A percentile compares a stretch with the other conserved stretches of the same genome.
phyloP scores from a whole-genome alignment of 2,329 filamentous ascomycete genomes.

The Aspergillus sergii region DNA sequence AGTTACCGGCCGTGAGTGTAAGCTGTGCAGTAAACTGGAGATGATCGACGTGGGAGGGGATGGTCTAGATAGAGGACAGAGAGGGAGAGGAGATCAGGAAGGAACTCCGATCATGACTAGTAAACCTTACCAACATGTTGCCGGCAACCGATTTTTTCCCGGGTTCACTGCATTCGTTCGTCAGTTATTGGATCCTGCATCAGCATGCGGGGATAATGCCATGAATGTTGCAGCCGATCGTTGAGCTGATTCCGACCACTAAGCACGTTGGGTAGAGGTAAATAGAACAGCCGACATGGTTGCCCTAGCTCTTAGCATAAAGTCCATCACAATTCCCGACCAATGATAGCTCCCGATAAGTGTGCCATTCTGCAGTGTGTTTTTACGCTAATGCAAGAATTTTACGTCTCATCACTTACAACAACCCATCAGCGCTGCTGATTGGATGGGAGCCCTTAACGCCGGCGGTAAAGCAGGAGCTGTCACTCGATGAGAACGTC shows the following conservation, averaged over 20 bases:
- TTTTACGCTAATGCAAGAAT: conserved; percentile 20
- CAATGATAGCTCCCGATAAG: conserved; percentile 5
- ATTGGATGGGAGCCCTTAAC: conserved; percentile 13
- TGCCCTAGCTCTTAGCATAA: background rate
- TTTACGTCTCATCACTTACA: conserved; percentile 17
- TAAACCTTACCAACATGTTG: conserved; percentile 10
- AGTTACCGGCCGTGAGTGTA: background rate
- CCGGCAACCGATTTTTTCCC: conserved; percentile 3
- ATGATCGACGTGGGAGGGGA: conserved; percentile 9
- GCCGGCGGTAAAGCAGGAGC: conserved; percentile 15
- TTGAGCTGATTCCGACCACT: background rate
- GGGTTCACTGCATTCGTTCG: background rate
- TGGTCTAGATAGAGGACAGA: conserved; percentile 1
- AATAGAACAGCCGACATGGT: background rate
- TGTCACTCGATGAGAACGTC: conserved; percentile 13
- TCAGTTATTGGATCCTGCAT: conserved; percentile 17
- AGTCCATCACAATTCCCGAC: background rate
- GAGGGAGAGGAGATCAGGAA: conserved; percentile 14
- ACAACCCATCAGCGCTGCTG: background rate
- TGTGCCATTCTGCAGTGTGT: conserved; percentile 15
- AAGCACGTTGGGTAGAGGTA: background rate
- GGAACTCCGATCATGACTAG: background rate
- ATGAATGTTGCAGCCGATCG: background rate
- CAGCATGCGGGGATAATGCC: conserved; percentile 12
- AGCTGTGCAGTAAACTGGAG: conserved; percentile 3